Base-by-base conservation (phyloP, 345 rosid species). In the Salix suchowensis region DNA sequence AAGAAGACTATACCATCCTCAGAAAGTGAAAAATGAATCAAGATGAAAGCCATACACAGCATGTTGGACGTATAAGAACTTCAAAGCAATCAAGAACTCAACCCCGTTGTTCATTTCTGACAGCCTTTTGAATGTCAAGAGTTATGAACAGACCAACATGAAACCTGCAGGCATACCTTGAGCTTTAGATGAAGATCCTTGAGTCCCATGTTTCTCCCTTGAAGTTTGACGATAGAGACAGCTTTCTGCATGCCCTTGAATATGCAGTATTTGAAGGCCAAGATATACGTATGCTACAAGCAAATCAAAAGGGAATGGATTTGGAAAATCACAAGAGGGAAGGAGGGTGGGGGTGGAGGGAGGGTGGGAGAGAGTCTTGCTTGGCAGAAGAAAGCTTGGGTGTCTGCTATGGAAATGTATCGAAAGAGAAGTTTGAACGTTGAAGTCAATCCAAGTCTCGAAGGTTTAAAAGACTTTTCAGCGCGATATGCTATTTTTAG, bases 131-230 rank as follows among this genome's bases (percentile, higher is more conserved):
- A 28, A 30, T 21, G 15, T 2, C 32, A 50, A 65, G 23, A 32
- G 30, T 21, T 34, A 68, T 40, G 69, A 37, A 46, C 40, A 55
- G 26, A 54, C 11, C 28, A 55, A 34, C 4, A 52, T 6, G 50
- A 39, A 54, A 15, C 68, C 39, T 68, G 26, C 14, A 42, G 36
- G 50, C 71, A 74, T 77, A 90, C 97, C 94, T 90, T 90, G 74
- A 82, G 74, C 82, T 85, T 88, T 81, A 86, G 84, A 75, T 78
- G 84, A 42, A 90, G 75, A 81, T 87, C 85, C 65, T 75, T 84
- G 19, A 90, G 75, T 16, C 87, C 86, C 94, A 89, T 88, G 70
- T 67, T 68, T 44, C 24, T 76, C 40, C 71, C 65, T 34, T 28
- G 36, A 39, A 62, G 50, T 3, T 2, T 72, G 76, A 77, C 16